Evolutionary conservation across 257 asterid genomes (phyloP), one percentile per base, ranked within the genome.

Genomic region (Nicotiana paniculata): DNA sequence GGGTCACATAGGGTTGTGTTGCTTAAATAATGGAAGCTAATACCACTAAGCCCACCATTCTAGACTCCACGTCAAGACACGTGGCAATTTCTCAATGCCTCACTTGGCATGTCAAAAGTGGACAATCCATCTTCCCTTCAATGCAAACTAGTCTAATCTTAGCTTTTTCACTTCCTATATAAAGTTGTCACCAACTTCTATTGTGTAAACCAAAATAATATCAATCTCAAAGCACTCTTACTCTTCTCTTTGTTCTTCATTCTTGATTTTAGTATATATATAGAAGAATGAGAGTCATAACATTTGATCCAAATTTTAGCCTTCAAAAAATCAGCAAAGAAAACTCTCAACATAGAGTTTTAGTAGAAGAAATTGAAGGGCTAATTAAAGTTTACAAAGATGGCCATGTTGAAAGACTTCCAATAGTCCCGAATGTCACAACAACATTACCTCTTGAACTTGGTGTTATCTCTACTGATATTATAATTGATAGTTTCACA

Each of bases 371-470:
- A 88, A 88, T 95, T 72, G 92, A 88, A 15, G 97, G 95, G 67
- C 88, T 93, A 2, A 90, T 93, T 4, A 89, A 82, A 83, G 95
- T 93, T 6, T 91, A 88, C 89, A 88, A 88, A 77, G 95, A 92
- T 55, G 97, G 98, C 4, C 93, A 87, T 77, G 95, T 95, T 81
- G 99, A 95, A 28, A 89, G 99, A 63, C 87, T 90, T 12, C 92
- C 87, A 46, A 77, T 92, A 58, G 83, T 91, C 84, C 92, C 97
- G 68, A 69, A 62, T 83, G 98, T 93, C 67, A 35, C 87, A 0
- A 77, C 84, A 58, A 66, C 88, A 35, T 66, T 89, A 85, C 83
- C 95, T 57, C 88, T 89, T 0, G 92, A 91, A 46, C 86, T 89
- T 10, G 84, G 90, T 58, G 87, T 95, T 68, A 87, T 88, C 30